Percentiles rank a stretch among this genome's conserved stretches.
Evolutionary conservation across 176 grass and related monocot species (phyloP).

Genomic region (Cenchrus fungigraminus): DNA sequence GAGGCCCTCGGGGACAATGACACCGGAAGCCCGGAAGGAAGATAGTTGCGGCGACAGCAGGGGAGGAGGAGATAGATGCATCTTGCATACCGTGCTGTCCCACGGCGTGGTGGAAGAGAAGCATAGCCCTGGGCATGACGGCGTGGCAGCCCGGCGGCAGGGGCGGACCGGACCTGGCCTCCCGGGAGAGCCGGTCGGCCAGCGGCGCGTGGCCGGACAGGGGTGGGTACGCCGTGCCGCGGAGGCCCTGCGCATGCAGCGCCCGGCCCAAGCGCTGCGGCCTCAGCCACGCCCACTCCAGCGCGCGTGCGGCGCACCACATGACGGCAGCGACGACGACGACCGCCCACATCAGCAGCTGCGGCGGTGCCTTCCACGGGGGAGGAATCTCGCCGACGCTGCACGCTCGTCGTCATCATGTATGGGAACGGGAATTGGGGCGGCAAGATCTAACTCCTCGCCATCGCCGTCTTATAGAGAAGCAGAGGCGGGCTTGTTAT

Average conservation of each 20-base stretch:
- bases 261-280: slow-evolving; percentile 34
- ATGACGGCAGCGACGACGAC: neutral
- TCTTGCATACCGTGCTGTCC: slow-evolving; percentile 21
- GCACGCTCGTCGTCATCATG: neutral
- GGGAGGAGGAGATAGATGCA: neutral
- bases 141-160: slow-evolving; percentile 31
- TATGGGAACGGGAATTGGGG: neutral
- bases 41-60: too few species aligned
- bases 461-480: neutral
- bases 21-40: too few species aligned
- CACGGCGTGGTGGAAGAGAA: slow-evolving; percentile 40
- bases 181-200: slow-evolving; percentile 22
- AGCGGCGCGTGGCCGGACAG: slow-evolving; percentile 37
- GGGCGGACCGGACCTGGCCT: slow-evolving; percentile 31
- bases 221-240: slow-evolving; percentile 38
- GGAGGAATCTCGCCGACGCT: too few species aligned
- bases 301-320: slow-evolving; percentile 31
- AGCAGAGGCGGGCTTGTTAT: neutral
- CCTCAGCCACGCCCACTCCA: slow-evolving; percentile 48
- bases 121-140: slow-evolving; percentile 34
- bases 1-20: too few species aligned
- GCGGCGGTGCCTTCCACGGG: neutral
- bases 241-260: slow-evolving; percentile 50
- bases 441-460: neutral
- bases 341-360: neutral